A percentile compares a stretch with the other conserved stretches of the same genome.
Conservation (phyloP, 2,329 filamentous ascomycete species). For the Penicillium palitans region DNA sequence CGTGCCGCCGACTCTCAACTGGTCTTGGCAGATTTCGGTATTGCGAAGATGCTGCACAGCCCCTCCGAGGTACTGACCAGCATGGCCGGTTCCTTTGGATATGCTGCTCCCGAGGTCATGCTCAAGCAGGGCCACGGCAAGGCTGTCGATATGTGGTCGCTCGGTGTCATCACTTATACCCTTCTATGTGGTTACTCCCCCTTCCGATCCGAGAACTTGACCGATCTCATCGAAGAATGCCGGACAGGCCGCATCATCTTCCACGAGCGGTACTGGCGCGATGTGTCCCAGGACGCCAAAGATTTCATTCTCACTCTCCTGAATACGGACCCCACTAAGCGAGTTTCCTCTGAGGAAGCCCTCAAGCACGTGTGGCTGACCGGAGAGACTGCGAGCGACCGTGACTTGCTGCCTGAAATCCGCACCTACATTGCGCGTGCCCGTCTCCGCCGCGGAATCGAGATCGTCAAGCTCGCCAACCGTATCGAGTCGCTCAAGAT, state of each 20-base stretch:
- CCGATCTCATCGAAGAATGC: conserved; percentile 93
- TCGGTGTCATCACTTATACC: conserved; percentile 98
- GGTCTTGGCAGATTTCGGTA: conserved; percentile 95
- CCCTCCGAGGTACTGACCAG: conserved; percentile 91
- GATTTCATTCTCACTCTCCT: conserved; percentile 85
- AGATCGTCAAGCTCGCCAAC: conserved; percentile 93
- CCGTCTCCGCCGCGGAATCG: conserved; percentile 87
- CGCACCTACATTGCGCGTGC: conserved; percentile 89
- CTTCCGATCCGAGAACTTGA: conserved; percentile 90
- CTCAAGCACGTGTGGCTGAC: conserved; percentile 84
- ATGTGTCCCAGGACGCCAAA: conserved; percentile 93
- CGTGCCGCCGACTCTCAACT: conserved; percentile 74
- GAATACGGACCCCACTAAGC: conserved; percentile 72
- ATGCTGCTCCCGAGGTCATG: conserved; percentile 98
- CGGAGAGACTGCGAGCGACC: conserved; percentile 86
- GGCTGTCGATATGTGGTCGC: conserved; percentile 98
- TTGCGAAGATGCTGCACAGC: conserved; percentile 94
- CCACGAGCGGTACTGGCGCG: conserved; percentile 98
- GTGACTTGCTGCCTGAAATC: conserved; percentile 97
- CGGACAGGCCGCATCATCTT: conserved; percentile 81
- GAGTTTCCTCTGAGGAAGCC: conserved; percentile 77
- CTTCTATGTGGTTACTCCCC: conserved; percentile 97
- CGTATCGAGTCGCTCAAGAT: conserved; percentile 93
- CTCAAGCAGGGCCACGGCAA: conserved; percentile 96
- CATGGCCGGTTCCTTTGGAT: conserved; percentile 98